Conservation (phyloP, 2,329 filamentous ascomycete genomes). For the Myriosclerotinia duriaeana region DNA sequence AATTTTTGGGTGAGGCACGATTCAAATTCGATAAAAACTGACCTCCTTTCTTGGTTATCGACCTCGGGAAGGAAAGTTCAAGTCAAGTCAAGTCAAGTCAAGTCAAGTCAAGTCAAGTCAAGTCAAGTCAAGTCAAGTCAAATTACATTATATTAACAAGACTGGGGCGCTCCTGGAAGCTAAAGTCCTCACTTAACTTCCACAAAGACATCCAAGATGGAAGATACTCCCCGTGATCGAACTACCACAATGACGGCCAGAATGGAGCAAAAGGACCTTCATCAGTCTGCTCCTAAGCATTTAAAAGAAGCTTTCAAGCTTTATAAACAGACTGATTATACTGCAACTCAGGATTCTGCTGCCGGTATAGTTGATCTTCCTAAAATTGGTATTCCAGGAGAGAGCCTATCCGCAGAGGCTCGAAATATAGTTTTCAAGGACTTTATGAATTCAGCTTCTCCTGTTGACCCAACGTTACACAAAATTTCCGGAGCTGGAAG, state of each 20-base stretch:
- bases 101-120: neutral
- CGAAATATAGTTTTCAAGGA: neutral
- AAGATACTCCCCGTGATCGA: neutral
- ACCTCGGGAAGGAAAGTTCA: neutral
- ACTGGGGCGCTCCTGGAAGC: neutral
- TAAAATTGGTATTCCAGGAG: neutral
- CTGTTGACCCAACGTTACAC: neutral
- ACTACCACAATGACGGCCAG: neutral
- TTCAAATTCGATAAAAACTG: no score
- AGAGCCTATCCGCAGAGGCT: neutral
- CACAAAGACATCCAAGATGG: neutral
- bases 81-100: neutral
- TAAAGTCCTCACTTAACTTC: neutral
- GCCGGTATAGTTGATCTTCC: neutral
- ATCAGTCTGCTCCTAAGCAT: conserved; percentile 71
- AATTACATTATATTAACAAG: neutral
- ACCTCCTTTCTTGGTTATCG: neutral
- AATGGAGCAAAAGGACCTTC: conserved; percentile 59
- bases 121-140: neutral
- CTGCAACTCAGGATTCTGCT: neutral
- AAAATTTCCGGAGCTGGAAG: neutral
- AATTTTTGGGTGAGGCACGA: neutral
- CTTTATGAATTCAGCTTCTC: neutral
- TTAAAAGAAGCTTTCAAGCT: conserved; percentile 74
- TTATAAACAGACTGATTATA: conserved; percentile 41